Evolutionary conservation across 139 green algal genomes (phyloP).

Genomic region (Chara braunii): DNA sequence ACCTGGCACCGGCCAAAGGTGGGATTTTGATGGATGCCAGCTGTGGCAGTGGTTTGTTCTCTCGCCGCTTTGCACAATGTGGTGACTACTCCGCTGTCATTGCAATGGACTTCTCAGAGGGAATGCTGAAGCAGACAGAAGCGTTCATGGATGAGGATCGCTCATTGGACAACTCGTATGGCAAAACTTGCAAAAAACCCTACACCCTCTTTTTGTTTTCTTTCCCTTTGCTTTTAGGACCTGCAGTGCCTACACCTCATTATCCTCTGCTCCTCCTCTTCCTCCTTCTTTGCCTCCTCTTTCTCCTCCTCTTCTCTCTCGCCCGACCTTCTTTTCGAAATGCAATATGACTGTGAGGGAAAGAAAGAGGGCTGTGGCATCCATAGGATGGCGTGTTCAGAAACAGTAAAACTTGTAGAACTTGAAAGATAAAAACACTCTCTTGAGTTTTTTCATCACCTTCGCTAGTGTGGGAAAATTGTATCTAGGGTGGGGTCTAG

Average conservation of each 20-base stretch:
- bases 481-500: no score
- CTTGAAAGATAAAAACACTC: no score
- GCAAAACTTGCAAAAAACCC: no score
- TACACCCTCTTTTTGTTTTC: no score
- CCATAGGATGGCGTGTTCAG: no score
- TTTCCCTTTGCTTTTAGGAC: no score
- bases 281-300: background rate
- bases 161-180: background rate
- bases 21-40: constrained; percentile 70
- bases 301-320: background rate
- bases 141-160: constrained; percentile 41
- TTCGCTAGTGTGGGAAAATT: no score
- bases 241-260: no score
- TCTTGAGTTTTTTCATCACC: no score
- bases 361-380: no score
- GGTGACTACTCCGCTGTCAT: constrained; percentile 64
- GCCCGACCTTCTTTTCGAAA: background rate
- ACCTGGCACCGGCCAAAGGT: constrained; percentile 2
- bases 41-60: constrained; percentile 89
- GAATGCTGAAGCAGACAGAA: constrained; percentile 74
- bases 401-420: no score
- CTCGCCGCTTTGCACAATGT: constrained; percentile 63
- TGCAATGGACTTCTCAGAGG: constrained; percentile 68
- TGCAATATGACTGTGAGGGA: no score
- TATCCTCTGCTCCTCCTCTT: background rate